phyloP scores from a whole-genome alignment of 169 alveolate species.

The Ichthyophthirius multifiliis region DNA sequence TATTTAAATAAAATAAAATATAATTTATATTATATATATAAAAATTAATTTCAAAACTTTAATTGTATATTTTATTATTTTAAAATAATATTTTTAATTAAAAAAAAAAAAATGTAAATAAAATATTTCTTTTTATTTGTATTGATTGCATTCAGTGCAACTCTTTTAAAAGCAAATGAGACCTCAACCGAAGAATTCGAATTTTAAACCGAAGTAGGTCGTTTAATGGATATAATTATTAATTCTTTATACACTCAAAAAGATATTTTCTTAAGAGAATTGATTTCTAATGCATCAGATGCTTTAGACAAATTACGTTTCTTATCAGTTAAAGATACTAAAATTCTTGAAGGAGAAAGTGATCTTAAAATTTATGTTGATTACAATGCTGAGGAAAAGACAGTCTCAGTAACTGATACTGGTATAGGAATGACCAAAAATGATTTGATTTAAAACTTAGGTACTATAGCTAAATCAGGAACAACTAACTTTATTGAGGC shows the following conservation, averaged over 20 bases:
- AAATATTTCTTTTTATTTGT: not conserved
- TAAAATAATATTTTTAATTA: not conserved
- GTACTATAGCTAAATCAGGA: slow-evolving; percentile 99
- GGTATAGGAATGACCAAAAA: slow-evolving; percentile 99
- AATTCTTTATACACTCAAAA: slow-evolving; percentile 98
- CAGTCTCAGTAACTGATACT: slow-evolving; percentile 95
- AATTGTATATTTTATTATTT: too few species aligned
- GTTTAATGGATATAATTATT: slow-evolving; percentile 98
- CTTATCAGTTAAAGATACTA: slow-evolving; percentile 69
- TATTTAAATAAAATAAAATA: too few species aligned
- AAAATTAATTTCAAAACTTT: too few species aligned
- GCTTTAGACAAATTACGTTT: slow-evolving; percentile 98
- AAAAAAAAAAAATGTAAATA: not conserved
- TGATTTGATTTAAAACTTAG: slow-evolving; percentile 97
- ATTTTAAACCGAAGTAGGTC: slow-evolving; percentile 97
- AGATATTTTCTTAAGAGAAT: slow-evolving; percentile 98
- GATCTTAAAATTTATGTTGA: slow-evolving; percentile 94
- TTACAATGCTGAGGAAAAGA: slow-evolving; percentile 91
- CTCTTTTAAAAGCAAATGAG: not conserved
- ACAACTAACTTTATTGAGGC: slow-evolving; percentile 98
- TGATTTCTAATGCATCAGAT: slow-evolving; percentile 99
- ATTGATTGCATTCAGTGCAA: not conserved
- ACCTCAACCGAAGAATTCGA: slow-evolving; percentile 74
- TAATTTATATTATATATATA: too few species aligned
- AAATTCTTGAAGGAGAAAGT: slow-evolving; percentile 60